phyloP scores from a whole-genome alignment of 768 basidiomycete species.

The Lactifluus volemus region DNA sequence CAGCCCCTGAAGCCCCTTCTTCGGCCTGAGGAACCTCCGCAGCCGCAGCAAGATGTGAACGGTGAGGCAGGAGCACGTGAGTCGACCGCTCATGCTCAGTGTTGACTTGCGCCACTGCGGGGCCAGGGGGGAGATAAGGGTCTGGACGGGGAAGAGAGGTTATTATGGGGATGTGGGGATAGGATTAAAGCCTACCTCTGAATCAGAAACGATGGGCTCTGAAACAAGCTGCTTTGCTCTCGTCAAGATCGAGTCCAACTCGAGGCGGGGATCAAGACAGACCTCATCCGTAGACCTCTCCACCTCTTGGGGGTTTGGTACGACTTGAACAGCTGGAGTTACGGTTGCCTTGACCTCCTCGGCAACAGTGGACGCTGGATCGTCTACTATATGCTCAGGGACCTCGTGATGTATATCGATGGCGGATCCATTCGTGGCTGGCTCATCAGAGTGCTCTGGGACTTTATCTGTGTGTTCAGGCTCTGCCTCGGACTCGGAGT shows the following conservation, averaged over 20 bases:
- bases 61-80: not conserved
- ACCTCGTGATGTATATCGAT: not conserved
- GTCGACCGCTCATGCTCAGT: constrained; percentile 6
- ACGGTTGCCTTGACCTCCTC: not conserved
- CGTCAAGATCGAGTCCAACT: not conserved
- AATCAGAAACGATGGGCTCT: not conserved
- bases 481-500: constrained; percentile 1
- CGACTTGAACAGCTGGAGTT: constrained; percentile 3
- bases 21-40: not conserved
- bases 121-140: not conserved
- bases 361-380: not conserved
- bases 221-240: not conserved
- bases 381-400: not conserved
- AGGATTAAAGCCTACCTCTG: not conserved
- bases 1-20: not conserved
- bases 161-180: not conserved
- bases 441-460: not conserved
- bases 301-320: constrained; percentile 3
- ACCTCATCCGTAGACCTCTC: constrained; percentile 7
- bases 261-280: not conserved
- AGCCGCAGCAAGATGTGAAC: not conserved
- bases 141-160: not conserved
- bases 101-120: not conserved
- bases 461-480: constrained; percentile 4
- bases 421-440: constrained; percentile 4